These are phyloP conservation scores for Candida mattraensis DNA, from an alignment of 805 yeast species.

Conservation along the genomic window DNA sequence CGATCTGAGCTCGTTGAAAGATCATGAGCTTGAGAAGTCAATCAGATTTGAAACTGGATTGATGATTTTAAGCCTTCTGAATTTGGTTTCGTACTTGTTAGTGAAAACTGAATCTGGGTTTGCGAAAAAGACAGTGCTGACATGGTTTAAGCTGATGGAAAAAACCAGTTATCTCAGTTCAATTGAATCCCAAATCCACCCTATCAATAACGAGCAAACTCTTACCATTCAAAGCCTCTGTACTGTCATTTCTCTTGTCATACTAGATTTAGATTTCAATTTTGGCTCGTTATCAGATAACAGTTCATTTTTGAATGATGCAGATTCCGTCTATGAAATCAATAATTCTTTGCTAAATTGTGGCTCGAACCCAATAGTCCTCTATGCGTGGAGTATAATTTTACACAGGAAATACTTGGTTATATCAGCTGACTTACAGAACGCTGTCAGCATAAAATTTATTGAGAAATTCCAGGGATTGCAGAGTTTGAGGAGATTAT, in stretches of 20 bases:
- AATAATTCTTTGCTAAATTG: constrained; percentile 28
- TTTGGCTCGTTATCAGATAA: constrained; percentile 41
- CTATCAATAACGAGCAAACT: constrained; percentile 18
- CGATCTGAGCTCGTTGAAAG: constrained; percentile 10
- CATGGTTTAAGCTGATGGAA: constrained; percentile 60
- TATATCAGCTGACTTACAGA: constrained; percentile 34
- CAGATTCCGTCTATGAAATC: constrained; percentile 34
- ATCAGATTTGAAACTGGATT: constrained; percentile 18
- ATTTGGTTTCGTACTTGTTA: constrained; percentile 28
- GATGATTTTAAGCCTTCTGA: constrained; percentile 24
- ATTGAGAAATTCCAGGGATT: constrained; percentile 19
- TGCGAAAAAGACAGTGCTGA: constrained; percentile 32
- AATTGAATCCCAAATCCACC: constrained; percentile 27
- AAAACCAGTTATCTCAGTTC: constrained; percentile 23
- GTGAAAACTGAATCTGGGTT: constrained; percentile 26
- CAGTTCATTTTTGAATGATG: constrained; percentile 42
- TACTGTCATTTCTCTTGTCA: constrained; percentile 49
- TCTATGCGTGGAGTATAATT: constrained; percentile 68
- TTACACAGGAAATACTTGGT: constrained; percentile 51
- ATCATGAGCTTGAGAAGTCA: constrained; percentile 14
- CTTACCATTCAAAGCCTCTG: constrained; percentile 43
- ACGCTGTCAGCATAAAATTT: constrained; percentile 22
- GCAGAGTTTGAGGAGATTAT: constrained; percentile 25
- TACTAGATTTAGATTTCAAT: constrained; percentile 57
- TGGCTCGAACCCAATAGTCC: constrained; percentile 46